These are phyloP conservation scores for Hyphopichia wangnamkhiaoensis DNA, from an alignment of 1,139 yeast genomes.

Conservation along the genomic window DNA sequence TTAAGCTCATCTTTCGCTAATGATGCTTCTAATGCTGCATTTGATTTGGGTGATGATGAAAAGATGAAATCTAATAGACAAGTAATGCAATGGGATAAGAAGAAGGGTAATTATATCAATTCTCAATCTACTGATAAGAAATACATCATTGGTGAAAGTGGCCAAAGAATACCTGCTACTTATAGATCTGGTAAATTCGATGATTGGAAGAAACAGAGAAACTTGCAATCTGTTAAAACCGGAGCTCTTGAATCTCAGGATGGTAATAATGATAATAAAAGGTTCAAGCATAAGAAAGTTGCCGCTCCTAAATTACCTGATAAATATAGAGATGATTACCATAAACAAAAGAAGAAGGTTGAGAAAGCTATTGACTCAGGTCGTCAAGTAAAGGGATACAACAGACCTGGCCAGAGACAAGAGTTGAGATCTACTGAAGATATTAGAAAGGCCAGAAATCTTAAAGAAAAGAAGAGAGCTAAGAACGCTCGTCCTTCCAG, in stretches of 20 bases:
- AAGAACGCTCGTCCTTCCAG: slow-evolving; percentile 82
- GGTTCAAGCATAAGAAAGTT: slow-evolving; percentile 70
- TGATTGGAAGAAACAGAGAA: slow-evolving; percentile 81
- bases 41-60: slow-evolving; percentile 84
- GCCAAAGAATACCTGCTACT: slow-evolving; percentile 90
- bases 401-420: slow-evolving; percentile 48
- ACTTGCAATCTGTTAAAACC: slow-evolving; percentile 49
- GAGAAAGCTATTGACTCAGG: slow-evolving; percentile 81
- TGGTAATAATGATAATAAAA: slow-evolving; percentile 32
- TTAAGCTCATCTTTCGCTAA: slow-evolving; percentile 70
- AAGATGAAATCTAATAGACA: slow-evolving; percentile 64
- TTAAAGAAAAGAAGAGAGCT: slow-evolving; percentile 69
- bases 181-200: slow-evolving; percentile 90
- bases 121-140: slow-evolving; percentile 78
- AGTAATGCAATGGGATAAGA: slow-evolving; percentile 89
- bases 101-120: slow-evolving; percentile 88
- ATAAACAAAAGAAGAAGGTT: slow-evolving; percentile 80
- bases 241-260: slow-evolving; percentile 53
- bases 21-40: slow-evolving; percentile 81
- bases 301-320: slow-evolving; percentile 91
- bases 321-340: slow-evolving; percentile 83
- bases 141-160: slow-evolving; percentile 92
- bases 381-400: slow-evolving; percentile 68
- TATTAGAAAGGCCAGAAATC: slow-evolving; percentile 74
- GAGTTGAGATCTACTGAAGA: slow-evolving; percentile 73